Conservation (phyloP, 2,329 filamentous ascomycete genomes). For the Coleophoma cylindrospora region DNA sequence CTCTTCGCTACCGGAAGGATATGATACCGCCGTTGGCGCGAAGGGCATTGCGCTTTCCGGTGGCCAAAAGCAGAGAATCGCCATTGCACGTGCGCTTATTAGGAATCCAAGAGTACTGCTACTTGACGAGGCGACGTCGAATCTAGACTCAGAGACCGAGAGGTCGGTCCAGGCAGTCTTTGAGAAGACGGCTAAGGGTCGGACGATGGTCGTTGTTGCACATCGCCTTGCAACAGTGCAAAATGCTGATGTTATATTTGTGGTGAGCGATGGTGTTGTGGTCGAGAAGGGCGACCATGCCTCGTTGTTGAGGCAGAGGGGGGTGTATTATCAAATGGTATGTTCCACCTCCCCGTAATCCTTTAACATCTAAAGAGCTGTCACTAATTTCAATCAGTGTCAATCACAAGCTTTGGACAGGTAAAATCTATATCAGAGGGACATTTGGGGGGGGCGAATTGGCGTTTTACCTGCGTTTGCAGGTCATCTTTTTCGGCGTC, state of each 20-base stretch:
- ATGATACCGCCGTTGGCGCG: constrained; percentile 86
- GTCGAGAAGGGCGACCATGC: constrained; percentile 18
- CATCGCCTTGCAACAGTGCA: constrained; percentile 22
- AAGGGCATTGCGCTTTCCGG: constrained; percentile 85
- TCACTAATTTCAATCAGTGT: constrained; percentile 9
- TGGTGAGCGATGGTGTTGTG: constrained; percentile 18
- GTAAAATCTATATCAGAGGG: constrained; percentile 2
- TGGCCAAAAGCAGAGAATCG: constrained; percentile 91
- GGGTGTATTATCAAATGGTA: constrained; percentile 20
- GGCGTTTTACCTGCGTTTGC: too few species aligned
- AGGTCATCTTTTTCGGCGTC: too few species aligned
- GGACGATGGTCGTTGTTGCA: constrained; percentile 39
- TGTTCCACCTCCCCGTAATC: neutral
- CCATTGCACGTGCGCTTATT: constrained; percentile 70
- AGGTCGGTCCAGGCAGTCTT: constrained; percentile 57
- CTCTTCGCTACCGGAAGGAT: constrained; percentile 71
- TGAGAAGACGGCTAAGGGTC: constrained; percentile 51
- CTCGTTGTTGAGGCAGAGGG: constrained; percentile 9
- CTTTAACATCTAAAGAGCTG: neutral
- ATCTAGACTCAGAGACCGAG: constrained; percentile 46
- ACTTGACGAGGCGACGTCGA: constrained; percentile 67
- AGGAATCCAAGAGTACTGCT: constrained; percentile 61
- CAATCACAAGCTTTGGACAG: constrained; percentile 13
- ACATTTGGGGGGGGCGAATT: too few species aligned
- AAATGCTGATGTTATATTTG: constrained; percentile 22